Percentiles rank a stretch among this genome's conserved stretches.
phyloP scores from a whole-genome alignment of 495 filamentous ascomycete species.

The Lasiosphaeria miniovina region DNA sequence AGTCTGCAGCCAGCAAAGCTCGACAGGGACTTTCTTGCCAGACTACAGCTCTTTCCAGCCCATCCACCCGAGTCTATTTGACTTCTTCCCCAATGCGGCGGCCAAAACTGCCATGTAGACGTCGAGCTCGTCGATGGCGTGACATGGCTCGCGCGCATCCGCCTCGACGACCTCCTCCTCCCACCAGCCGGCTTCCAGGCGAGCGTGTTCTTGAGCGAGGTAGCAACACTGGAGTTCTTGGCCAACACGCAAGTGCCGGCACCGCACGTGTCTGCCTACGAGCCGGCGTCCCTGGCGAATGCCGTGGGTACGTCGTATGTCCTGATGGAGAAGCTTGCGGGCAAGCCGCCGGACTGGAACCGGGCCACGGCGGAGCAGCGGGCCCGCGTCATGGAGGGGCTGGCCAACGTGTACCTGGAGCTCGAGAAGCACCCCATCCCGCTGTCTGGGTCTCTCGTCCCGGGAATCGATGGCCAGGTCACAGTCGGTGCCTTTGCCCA shows the following conservation, averaged over 20 bases:
- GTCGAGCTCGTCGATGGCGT: slow-evolving; percentile 29
- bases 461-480: slow-evolving; percentile 15
- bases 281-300: slow-evolving; percentile 26
- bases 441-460: slow-evolving; percentile 33
- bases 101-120: slow-evolving; percentile 26
- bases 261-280: slow-evolving; percentile 21
- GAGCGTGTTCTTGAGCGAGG: slow-evolving; percentile 36
- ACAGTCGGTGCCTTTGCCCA: not conserved
- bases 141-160: slow-evolving; percentile 30
- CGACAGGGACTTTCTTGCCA: not conserved
- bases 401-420: slow-evolving; percentile 43
- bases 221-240: slow-evolving; percentile 37
- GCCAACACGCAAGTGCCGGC: slow-evolving; percentile 32
- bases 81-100: slow-evolving; percentile 3
- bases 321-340: slow-evolving; percentile 40
- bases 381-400: slow-evolving; percentile 35
- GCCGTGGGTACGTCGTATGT: slow-evolving; percentile 34
- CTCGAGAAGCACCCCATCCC: slow-evolving; percentile 33
- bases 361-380: slow-evolving; percentile 25
- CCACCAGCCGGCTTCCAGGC: slow-evolving; percentile 16
- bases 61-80: not conserved
- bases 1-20: not conserved
- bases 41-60: not conserved
- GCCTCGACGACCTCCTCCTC: slow-evolving; percentile 8
- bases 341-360: slow-evolving; percentile 32